Evolutionary conservation across 2,329 filamentous ascomycete genomes (phyloP), one percentile per base, ranked within the genome.

Genomic region (Exutisphaerella laricina): DNA sequence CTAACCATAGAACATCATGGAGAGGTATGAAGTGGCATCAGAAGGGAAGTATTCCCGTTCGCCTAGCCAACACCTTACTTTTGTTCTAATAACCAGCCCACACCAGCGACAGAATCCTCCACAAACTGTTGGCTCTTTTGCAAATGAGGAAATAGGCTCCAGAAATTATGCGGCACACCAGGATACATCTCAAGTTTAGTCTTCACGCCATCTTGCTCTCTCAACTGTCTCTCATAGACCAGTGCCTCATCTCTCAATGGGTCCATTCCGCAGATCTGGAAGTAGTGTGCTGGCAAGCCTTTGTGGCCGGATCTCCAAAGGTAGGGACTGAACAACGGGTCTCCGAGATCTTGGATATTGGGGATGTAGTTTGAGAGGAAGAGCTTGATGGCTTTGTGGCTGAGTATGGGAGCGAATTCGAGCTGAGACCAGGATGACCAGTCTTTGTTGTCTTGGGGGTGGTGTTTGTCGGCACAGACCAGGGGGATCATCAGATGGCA

Each of bases 191-290:
- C 60, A 8, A 68, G 58, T 51, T 66, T 66, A 16, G 68, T 71
- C 51, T 64, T 48, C 10, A 69, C 57, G 0, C 66, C 64, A 28
- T 64, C 56, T 18, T 68, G 59, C 39, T 68, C 62, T 33, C 65
- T 57, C 46, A 72, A 41, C 7, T 64, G 34, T 13, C 66, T 52
- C 47, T 72, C 70, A 31, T 73, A 69, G 4, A 75, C 52, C 23
- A 75, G 58, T 2, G 66, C 70, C 48, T 75, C 72, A 33, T 75
- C 72, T 13, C 72, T 60, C 36, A 71, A 50, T 1, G 71, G 71
- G 56, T 75, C 73, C 48, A 67, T 55, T 0, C 71, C 72, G 22
- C 66, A 70, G 13, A 75, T 64, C 49, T 72, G 67, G 50, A 75
- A 72, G 45, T 67, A 70, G 0, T 68, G 66, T 21, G 66, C 67